Percentiles rank a stretch among this genome's conserved stretches.
Conservation (phyloP, 495 filamentous ascomycete species). For the Xylaria intraflava region DNA sequence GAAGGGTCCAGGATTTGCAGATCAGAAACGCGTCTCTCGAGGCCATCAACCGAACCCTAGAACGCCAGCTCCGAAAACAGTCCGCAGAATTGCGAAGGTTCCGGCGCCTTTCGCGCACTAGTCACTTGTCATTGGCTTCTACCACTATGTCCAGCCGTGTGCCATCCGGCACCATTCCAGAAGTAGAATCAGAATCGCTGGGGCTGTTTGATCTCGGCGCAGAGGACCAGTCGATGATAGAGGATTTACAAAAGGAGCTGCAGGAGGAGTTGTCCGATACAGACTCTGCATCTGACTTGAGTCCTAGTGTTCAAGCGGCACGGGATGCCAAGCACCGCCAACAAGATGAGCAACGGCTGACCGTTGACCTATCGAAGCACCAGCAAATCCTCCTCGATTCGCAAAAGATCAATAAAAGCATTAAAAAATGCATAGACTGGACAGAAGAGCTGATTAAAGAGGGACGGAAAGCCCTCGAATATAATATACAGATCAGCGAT, state of each 20-base stretch:
- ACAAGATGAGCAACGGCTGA: conserved; percentile 69
- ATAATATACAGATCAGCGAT: conserved; percentile 67
- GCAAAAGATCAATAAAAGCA: conserved; percentile 87
- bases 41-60: conserved; percentile 92
- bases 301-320: conserved; percentile 38
- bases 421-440: conserved; percentile 79
- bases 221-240: conserved; percentile 32
- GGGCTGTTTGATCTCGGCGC: conserved; percentile 49
- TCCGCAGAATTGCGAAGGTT: conserved; percentile 80
- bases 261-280: conserved; percentile 28
- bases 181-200: conserved; percentile 21
- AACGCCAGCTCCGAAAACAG: conserved; percentile 86
- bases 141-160: conserved; percentile 18
- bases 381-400: conserved; percentile 80
- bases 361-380: conserved; percentile 80
- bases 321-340: conserved; percentile 41
- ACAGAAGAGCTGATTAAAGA: conserved; percentile 87
- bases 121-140: conserved; percentile 52
- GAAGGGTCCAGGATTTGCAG: conserved; percentile 95
- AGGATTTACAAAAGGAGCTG: conserved; percentile 30
- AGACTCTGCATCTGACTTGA: conserved; percentile 42
- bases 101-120: conserved; percentile 70
- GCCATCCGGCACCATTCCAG: conserved; percentile 21
- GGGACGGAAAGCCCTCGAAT: conserved; percentile 78
- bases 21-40: conserved; percentile 94